phyloP scores from a whole-genome alignment of 1,139 yeast species.

The Geotrichum australiense region DNA sequence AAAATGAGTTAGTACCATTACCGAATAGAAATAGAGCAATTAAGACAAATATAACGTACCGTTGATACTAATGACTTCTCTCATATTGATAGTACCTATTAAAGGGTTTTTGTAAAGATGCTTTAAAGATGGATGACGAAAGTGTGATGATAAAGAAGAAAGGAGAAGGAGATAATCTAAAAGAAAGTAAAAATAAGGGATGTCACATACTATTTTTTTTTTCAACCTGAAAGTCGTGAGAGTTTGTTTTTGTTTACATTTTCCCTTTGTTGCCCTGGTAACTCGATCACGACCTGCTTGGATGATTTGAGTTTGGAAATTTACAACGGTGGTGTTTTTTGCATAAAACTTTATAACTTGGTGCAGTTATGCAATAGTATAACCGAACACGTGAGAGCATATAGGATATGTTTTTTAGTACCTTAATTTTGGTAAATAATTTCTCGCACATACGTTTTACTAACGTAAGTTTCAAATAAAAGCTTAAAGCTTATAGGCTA shows the following conservation, averaged over 20 bases:
- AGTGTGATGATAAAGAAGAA: background rate
- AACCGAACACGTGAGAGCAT: no score
- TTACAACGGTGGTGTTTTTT: background rate
- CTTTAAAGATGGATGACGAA: conserved; percentile 1
- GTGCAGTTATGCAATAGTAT: no score
- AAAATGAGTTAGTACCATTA: background rate
- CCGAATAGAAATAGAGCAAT: conserved; percentile 8
- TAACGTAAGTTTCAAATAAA: no score
- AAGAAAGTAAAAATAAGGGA: conserved; percentile 4
- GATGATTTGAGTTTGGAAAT: no score
- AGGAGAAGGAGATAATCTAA: conserved; percentile 6
- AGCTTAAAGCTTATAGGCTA: no score
- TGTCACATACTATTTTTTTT: conserved; percentile 5
- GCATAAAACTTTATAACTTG: no score
- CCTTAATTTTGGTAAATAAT: no score
- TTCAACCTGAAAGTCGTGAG: no score
- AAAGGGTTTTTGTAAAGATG: no score
- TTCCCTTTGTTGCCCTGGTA: conserved; percentile 8
- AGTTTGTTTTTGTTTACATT: conserved; percentile 8
- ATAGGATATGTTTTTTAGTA: no score
- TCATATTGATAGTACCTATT: conserved; percentile 41
- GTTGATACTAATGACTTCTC: conserved; percentile 90
- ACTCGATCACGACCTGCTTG: background rate
- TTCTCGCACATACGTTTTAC: no score
- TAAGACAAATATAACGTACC: conserved; percentile 43